A percentile compares a stretch with the other conserved stretches of the same genome.
Conservation (phyloP, 495 filamentous ascomycete genomes). For the Apodospora peruviana region DNA sequence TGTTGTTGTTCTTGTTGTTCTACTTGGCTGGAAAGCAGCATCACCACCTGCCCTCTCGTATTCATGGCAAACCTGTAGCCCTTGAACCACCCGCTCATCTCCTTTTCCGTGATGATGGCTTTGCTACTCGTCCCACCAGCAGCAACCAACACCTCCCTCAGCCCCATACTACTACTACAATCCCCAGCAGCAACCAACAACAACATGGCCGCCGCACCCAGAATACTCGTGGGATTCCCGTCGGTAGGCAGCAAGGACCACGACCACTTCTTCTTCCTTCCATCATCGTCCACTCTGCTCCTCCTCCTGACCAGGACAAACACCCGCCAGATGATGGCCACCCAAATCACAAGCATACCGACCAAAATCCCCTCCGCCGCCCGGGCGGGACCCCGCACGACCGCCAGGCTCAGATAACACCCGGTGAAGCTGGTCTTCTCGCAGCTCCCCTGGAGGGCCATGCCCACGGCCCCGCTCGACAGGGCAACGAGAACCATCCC, state of each 20-base stretch:
- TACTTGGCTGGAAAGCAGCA: too few species aligned
- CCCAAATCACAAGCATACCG: background rate
- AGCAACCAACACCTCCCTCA: too few species aligned
- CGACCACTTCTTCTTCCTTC: background rate
- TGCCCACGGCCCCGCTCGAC: background rate
- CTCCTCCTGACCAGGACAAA: background rate
- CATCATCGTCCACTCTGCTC: background rate
- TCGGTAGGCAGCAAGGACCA: background rate
- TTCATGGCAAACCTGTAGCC: too few species aligned
- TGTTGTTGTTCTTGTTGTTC: too few species aligned
- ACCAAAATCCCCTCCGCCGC: background rate
- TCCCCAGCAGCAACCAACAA: background rate
- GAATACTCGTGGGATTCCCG: background rate
- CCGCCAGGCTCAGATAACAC: background rate
- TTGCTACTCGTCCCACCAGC: too few species aligned
- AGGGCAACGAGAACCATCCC: background rate
- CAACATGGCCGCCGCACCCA: background rate
- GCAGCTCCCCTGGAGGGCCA: background rate
- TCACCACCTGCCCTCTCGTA: too few species aligned
- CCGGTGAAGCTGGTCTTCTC: background rate
- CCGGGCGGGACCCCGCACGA: background rate
- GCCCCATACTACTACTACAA: background rate
- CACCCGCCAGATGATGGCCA: background rate
- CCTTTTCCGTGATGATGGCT: too few species aligned
- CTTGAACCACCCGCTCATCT: too few species aligned